These are phyloP conservation scores for Wickerhamomyces sp. DNA, from an alignment of 1,139 yeast genomes.

Conservation along the genomic window DNA sequence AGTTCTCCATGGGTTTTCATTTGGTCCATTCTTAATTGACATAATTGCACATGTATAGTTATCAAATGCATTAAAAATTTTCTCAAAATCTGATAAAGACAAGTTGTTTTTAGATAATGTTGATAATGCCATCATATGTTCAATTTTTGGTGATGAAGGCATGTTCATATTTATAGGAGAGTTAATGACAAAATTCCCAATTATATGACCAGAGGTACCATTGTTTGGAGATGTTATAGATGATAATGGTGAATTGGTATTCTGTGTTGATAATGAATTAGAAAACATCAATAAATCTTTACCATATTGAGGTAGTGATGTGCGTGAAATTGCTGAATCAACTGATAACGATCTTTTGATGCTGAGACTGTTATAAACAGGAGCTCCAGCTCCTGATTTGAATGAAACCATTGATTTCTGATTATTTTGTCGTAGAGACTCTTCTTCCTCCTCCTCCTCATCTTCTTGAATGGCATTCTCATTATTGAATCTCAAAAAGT, in stretches of 20 bases:
- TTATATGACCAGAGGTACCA: not conserved
- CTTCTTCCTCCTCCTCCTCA: not conserved
- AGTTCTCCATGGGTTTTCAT: constrained; percentile 67
- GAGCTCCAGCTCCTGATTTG: too few relatives aligned
- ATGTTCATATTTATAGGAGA: not conserved
- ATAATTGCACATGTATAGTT: constrained; percentile 55
- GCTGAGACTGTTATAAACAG: not conserved
- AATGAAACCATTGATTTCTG: too few relatives aligned
- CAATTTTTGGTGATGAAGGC: constrained; percentile 2
- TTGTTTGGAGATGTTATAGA: too few relatives aligned
- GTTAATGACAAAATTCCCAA: not conserved
- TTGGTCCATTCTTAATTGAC: constrained; percentile 58
- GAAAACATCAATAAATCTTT: constrained; percentile 16
- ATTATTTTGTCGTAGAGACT: not conserved
- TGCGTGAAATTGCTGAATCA: constrained; percentile 13
- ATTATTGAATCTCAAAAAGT: not conserved
- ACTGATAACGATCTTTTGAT: constrained; percentile 15
- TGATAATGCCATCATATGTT: constrained; percentile 20
- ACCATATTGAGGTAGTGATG: constrained; percentile 20
- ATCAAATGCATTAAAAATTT: constrained; percentile 33
- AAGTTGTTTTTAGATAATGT: constrained; percentile 26
- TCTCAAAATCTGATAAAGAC: constrained; percentile 16
- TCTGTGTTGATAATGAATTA: constrained; percentile 2
- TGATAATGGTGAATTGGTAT: too few relatives aligned
- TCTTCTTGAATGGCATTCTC: constrained; percentile 8